Conservation (phyloP, 257 asterid species). For the Nicotiana attenuata region DNA sequence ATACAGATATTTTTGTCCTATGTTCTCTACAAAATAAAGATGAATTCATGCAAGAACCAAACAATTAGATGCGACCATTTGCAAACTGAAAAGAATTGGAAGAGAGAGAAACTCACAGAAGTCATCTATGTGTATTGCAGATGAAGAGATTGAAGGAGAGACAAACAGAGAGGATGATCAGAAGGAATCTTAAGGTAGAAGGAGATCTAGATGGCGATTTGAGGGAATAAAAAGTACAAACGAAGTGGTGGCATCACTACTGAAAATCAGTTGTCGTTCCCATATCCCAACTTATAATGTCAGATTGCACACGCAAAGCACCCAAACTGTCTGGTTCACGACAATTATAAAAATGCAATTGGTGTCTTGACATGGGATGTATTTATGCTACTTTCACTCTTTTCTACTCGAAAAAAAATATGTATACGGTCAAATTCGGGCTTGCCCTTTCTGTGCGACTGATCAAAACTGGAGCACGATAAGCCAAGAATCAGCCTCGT, state of each 20-base stretch:
- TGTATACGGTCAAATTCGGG: too few relatives aligned
- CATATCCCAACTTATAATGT: neutral
- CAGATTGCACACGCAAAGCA: neutral
- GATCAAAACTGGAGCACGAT: too few relatives aligned
- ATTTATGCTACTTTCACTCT: too few relatives aligned
- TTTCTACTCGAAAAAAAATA: too few relatives aligned
- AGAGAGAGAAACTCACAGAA: neutral
- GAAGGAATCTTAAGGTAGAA: too few relatives aligned
- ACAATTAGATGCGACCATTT: neutral
- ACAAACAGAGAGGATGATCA: neutral
- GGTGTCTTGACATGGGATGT: too few relatives aligned
- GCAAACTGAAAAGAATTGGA: neutral
- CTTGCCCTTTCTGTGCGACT: too few relatives aligned
- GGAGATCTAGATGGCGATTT: neutral
- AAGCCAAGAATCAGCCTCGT: too few relatives aligned
- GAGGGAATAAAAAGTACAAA: neutral
- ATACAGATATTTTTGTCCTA: too few relatives aligned
- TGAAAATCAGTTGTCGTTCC: neutral
- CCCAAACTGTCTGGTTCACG: too few relatives aligned
- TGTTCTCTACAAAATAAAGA: neutral
- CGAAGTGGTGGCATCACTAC: neutral
- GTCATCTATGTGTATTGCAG: neutral
- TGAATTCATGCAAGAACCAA: neutral
- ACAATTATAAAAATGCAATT: too few relatives aligned
- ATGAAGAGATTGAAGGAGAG: neutral